Conservation (phyloP, 1,284 basidiomycete genomes). For the Melanopsichium pennsylvanicum region DNA sequence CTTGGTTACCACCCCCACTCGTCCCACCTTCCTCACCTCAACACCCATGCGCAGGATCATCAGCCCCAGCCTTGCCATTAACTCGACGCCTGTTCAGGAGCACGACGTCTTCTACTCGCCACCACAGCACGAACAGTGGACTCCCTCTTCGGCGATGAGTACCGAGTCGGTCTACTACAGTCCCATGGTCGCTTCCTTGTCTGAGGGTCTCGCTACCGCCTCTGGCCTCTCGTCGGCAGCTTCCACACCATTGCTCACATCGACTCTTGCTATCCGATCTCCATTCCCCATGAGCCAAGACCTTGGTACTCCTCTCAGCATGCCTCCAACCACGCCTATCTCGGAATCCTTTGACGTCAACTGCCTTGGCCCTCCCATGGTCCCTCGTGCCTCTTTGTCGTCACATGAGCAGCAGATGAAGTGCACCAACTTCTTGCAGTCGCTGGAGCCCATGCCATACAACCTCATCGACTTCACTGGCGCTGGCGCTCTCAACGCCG, state of each 20-base stretch:
- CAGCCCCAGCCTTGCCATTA: slow-evolving; percentile 47
- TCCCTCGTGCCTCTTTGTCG: slow-evolving; percentile 33
- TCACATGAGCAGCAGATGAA: slow-evolving; percentile 45
- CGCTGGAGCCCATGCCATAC: slow-evolving; percentile 42
- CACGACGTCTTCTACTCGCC: slow-evolving; percentile 50
- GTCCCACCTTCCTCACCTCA: slow-evolving; percentile 32
- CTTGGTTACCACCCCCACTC: slow-evolving; percentile 35
- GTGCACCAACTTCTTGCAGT: slow-evolving; percentile 48
- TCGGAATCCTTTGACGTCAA: slow-evolving; percentile 46
- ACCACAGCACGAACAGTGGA: slow-evolving; percentile 39
- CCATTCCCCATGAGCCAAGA: slow-evolving; percentile 42
- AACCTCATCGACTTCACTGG: slow-evolving; percentile 37
- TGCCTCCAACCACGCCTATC: slow-evolving; percentile 42
- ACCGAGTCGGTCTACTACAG: slow-evolving; percentile 46
- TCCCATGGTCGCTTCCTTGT: slow-evolving; percentile 41
- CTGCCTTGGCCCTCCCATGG: slow-evolving; percentile 45
- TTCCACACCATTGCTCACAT: slow-evolving; percentile 41
- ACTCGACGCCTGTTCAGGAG: slow-evolving; percentile 42
- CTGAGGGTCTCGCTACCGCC: slow-evolving; percentile 24
- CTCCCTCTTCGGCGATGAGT: slow-evolving; percentile 40
- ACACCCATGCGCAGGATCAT: slow-evolving; percentile 50
- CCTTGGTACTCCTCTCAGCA: slow-evolving; percentile 45
- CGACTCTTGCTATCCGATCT: slow-evolving; percentile 32
- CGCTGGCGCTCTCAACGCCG: slow-evolving; percentile 8
- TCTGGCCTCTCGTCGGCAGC: slow-evolving; percentile 41